Evolutionary conservation across 306 rosid genomes (phyloP).

Genomic region (Lathyrus aphaca): DNA sequence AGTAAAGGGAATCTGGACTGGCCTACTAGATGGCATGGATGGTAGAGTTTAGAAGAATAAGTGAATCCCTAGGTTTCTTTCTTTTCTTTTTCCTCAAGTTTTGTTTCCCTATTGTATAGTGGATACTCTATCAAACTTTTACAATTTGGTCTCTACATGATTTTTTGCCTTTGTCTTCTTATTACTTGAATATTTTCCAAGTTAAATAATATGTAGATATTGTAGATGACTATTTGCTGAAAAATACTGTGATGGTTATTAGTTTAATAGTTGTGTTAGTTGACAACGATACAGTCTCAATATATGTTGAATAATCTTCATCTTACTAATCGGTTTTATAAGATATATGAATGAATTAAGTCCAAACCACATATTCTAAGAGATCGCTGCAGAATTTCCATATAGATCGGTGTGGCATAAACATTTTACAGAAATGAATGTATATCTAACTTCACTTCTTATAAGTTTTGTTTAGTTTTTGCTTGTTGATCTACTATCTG

Average conservation of each 20-base stretch:
- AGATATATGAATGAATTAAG: no score
- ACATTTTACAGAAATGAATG: neutral
- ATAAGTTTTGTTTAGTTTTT: neutral
- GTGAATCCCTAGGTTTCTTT: neutral
- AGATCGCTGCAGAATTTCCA: neutral
- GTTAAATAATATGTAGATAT: no score
- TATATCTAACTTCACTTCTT: neutral
- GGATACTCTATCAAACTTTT: slow-evolving; percentile 14
- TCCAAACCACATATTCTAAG: no score
- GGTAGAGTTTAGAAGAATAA: slow-evolving; percentile 84
- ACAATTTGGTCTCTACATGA: slow-evolving; percentile 13
- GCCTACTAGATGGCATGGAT: slow-evolving; percentile 89
- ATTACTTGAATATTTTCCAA: neutral
- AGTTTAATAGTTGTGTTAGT: no score
- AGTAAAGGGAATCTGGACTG: slow-evolving; percentile 93
- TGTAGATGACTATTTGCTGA: no score
- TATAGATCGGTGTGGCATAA: neutral
- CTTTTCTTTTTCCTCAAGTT: slow-evolving; percentile 13
- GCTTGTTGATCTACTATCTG: neutral
- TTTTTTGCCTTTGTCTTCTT: slow-evolving; percentile 12
- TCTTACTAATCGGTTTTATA: no score
- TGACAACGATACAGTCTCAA: no score
- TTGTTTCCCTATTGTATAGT: slow-evolving; percentile 12
- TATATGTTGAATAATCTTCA: no score
- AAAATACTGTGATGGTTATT: no score